These are phyloP conservation scores for Starmerella scarabaei DNA, from an alignment of 805 yeast species.

Conservation along the genomic window DNA sequence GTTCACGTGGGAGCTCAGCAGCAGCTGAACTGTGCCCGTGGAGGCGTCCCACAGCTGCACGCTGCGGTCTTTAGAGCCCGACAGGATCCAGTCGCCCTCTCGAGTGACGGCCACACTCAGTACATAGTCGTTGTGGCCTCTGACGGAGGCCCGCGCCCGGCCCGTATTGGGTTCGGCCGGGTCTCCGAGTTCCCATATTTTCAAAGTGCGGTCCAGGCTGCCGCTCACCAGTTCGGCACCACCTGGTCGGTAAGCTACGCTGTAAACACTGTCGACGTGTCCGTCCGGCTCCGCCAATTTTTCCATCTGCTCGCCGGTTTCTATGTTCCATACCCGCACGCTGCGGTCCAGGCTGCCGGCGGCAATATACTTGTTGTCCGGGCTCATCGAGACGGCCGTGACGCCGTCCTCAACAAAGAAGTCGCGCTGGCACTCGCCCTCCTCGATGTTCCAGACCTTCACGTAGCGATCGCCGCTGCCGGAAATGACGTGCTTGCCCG, in stretches of 20 bases:
- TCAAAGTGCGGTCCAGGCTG: slow-evolving; percentile 88
- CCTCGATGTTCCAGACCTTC: slow-evolving; percentile 86
- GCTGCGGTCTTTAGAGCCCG: slow-evolving; percentile 95
- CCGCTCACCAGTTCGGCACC: slow-evolving; percentile 91
- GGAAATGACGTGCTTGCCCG: slow-evolving; percentile 82
- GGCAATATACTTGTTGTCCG: slow-evolving; percentile 86
- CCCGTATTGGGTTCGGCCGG: slow-evolving; percentile 2
- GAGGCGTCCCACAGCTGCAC: slow-evolving; percentile 93
- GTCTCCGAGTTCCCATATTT: slow-evolving; percentile 85
- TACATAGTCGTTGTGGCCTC: slow-evolving; percentile 94
- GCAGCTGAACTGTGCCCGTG: slow-evolving; percentile 80
- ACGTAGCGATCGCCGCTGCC: slow-evolving; percentile 97
- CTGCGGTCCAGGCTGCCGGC: slow-evolving; percentile 94
- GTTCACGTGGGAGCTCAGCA: slow-evolving; percentile 95
- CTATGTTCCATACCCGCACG: slow-evolving; percentile 93
- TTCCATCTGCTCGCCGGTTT: slow-evolving; percentile 82
- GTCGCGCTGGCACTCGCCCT: slow-evolving; percentile 80
- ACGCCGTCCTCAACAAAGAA: slow-evolving; percentile 93
- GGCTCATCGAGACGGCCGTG: slow-evolving; percentile 93
- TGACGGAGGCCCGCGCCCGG: slow-evolving; percentile 41
- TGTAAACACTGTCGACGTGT: slow-evolving; percentile 89
- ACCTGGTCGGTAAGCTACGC: slow-evolving; percentile 83
- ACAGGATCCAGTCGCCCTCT: slow-evolving; percentile 75
- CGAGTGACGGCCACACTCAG: slow-evolving; percentile 89
- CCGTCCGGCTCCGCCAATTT: slow-evolving; percentile 90